Conservation (phyloP, 495 filamentous ascomycete species). For the Lophiotrema nucula region DNA sequence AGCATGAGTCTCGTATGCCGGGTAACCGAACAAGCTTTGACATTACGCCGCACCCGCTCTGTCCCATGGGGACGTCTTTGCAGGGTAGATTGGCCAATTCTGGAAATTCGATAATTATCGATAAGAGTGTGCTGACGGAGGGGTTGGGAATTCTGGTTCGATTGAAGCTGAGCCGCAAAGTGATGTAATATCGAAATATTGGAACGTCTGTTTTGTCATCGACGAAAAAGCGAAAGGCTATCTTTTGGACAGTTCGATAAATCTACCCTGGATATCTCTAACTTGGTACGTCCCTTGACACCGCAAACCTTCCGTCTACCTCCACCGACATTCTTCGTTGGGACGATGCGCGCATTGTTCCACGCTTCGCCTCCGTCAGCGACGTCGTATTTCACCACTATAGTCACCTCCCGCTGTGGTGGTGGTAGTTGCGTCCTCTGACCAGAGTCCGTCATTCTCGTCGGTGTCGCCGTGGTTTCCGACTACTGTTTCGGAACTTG, state of each 20-base stretch:
- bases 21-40: neutral
- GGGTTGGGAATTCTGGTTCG: neutral
- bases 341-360: too few relatives aligned
- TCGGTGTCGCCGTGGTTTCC: neutral
- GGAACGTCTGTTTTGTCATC: neutral
- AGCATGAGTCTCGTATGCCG: neutral
- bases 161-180: neutral
- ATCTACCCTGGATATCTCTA: too few relatives aligned
- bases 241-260: too few relatives aligned
- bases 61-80: too few relatives aligned
- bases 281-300: too few relatives aligned
- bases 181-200: conserved; percentile 11
- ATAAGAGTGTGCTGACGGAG: neutral
- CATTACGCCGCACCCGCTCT: neutral
- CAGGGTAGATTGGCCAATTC: conserved; percentile 2
- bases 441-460: neutral
- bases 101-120: conserved; percentile 9
- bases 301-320: too few relatives aligned
- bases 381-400: neutral
- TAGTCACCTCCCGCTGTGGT: neutral
- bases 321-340: neutral
- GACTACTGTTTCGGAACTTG: neutral
- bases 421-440: neutral
- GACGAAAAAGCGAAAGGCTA: neutral
- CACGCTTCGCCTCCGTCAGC: too few relatives aligned